Percentiles rank a stretch among this genome's conserved stretches.
Evolutionary conservation across 805 yeast genomes (phyloP).

Genomic region (Naumovozyma dairenensis): DNA sequence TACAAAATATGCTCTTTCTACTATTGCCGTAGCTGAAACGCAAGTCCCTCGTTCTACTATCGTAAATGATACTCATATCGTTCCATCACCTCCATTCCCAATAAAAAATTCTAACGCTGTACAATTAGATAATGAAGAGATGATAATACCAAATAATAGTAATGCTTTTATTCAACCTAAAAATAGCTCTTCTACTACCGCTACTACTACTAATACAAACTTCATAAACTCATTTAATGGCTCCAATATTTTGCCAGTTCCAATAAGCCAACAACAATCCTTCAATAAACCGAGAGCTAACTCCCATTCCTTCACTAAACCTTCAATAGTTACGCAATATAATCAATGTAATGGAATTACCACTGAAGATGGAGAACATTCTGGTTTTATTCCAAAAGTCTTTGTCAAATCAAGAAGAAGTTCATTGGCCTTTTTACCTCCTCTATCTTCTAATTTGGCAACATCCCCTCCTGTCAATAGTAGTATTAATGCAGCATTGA

Average conservation of each 20-base stretch:
- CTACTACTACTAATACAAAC: background rate
- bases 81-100: no score
- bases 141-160: no score
- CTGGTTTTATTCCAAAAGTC: constrained; percentile 29
- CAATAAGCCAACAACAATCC: background rate
- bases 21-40: no score
- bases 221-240: background rate
- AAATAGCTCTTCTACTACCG: no score
- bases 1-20: background rate
- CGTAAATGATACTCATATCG: no score
- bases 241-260: no score
- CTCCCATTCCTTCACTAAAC: constrained; percentile 18
- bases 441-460: constrained; percentile 1
- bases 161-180: no score
- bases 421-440: constrained; percentile 12
- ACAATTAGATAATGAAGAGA: no score
- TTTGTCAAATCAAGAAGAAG: constrained; percentile 28
- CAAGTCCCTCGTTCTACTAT: no score
- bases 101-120: no score
- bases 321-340: constrained; percentile 2
- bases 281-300: constrained; percentile 23
- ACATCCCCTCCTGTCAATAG: constrained; percentile 5
- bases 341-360: background rate
- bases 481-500: constrained; percentile 9
- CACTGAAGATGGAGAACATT: constrained; percentile 20